Percentiles rank a stretch among this genome's conserved stretches.
These are phyloP conservation scores for Schizophyllum commune DNA, from an alignment of 1,284 basidiomycete species.

Conservation along the genomic window DNA sequence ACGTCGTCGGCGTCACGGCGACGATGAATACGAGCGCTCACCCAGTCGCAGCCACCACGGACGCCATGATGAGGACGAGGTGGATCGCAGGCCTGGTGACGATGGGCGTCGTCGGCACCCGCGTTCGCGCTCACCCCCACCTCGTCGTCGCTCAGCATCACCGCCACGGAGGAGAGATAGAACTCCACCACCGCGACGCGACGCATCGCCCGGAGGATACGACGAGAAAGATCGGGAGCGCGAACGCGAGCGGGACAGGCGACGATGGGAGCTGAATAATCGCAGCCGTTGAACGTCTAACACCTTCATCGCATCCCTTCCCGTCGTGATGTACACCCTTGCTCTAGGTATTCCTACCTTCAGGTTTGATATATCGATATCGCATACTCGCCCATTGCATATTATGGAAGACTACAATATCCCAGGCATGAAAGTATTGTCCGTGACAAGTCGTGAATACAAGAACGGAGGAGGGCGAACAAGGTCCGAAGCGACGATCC, in stretches of 20 bases:
- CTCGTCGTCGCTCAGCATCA: conserved; percentile 19
- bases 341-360: no score
- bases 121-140: conserved; percentile 36
- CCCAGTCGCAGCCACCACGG: conserved; percentile 2
- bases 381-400: neutral
- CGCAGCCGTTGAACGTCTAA: conserved; percentile 16
- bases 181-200: conserved; percentile 2
- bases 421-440: neutral
- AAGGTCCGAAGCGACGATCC: neutral
- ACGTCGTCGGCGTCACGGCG: conserved; percentile 15
- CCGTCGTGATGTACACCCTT: neutral
- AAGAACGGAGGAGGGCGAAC: neutral
- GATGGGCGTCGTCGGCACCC: conserved; percentile 22
- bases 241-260: conserved; percentile 44
- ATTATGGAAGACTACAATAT: neutral
- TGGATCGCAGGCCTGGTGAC: conserved; percentile 32
- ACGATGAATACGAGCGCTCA: conserved; percentile 14
- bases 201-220: conserved; percentile 22
- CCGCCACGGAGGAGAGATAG: conserved; percentile 8
- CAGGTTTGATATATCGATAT: no score
- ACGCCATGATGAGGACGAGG: conserved; percentile 12
- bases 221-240: conserved; percentile 34
- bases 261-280: conserved; percentile 41
- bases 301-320: conserved; percentile 13
- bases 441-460: neutral